A percentile compares a stretch with the other conserved stretches of the same genome.
phyloP scores from a whole-genome alignment of 106 monocot genomes.

The Allium sativum region DNA sequence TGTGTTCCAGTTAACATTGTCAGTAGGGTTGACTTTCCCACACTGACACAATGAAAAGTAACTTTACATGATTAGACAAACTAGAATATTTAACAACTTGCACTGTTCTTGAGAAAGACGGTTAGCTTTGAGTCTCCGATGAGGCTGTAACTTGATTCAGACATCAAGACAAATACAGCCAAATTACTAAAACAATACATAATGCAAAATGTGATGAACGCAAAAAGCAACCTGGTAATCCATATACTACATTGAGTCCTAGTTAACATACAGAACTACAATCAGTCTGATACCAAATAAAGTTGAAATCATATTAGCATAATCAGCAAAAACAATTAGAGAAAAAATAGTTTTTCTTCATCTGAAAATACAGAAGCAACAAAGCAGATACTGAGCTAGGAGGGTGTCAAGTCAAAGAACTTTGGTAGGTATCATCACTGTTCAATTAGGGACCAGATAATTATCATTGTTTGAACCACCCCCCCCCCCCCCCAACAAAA shows the following conservation, averaged over 20 bases:
- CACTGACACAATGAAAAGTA: constrained; percentile 33
- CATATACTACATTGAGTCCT: too few species aligned
- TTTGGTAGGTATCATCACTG: too few species aligned
- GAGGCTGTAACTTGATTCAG: not conserved
- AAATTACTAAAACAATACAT: not conserved
- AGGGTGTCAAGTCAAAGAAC: too few species aligned
- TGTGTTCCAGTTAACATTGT: constrained; percentile 93
- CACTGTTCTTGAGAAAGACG: not conserved
- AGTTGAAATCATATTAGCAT: not conserved
- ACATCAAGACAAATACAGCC: not conserved
- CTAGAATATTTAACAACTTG: not conserved
- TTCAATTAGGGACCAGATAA: too few species aligned
- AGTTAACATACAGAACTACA: too few species aligned
- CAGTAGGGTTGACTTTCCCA: constrained; percentile 95
- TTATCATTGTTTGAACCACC: too few species aligned
- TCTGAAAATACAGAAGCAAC: too few species aligned
- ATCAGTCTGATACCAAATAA: too few species aligned
- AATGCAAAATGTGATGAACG: not conserved
- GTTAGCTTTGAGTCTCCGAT: not conserved
- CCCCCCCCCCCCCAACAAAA: too few species aligned
- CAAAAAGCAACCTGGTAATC: not conserved
- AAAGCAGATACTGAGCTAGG: too few species aligned
- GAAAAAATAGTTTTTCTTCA: not conserved
- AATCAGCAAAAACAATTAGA: not conserved
- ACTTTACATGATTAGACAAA: not conserved